A percentile compares a stretch with the other conserved stretches of the same genome.
Conservation (phyloP, 441 rosid species). For the Theobroma grandiflorum region DNA sequence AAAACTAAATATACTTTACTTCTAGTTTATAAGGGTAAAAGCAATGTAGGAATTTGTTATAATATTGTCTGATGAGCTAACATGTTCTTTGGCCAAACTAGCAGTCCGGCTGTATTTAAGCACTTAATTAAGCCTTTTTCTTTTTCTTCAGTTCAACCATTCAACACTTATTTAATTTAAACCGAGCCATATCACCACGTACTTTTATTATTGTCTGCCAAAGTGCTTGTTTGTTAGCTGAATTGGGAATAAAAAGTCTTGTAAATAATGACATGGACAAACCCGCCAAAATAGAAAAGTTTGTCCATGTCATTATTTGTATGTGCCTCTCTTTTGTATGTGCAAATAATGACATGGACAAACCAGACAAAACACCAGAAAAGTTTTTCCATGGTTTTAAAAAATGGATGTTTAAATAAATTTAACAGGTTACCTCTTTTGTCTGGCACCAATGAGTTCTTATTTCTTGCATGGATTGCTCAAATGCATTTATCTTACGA, state of each 20-base stretch:
- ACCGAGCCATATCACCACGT: background rate
- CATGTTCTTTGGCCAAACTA: background rate
- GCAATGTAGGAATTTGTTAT: background rate
- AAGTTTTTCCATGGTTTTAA: background rate
- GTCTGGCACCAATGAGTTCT: constrained; percentile 53
- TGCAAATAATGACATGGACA: constrained; percentile 15
- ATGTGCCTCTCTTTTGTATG: too few relatives aligned
- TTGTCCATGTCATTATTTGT: background rate
- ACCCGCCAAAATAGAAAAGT: background rate
- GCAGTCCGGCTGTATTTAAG: background rate
- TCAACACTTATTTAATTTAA: background rate
- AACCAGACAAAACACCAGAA: background rate
- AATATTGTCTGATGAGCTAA: background rate
- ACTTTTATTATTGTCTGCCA: background rate
- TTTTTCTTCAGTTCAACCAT: background rate
- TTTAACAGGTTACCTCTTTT: constrained; percentile 59
- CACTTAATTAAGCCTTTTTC: background rate
- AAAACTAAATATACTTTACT: constrained; percentile 1
- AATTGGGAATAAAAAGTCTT: background rate
- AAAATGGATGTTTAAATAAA: background rate
- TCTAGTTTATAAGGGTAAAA: constrained; percentile 10
- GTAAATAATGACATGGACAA: constrained; percentile 18
- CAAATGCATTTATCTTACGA: constrained; percentile 58
- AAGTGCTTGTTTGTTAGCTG: background rate
- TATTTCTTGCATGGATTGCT: constrained; percentile 51